Conservation (phyloP, 2,329 filamentous ascomycete genomes). For the Calonectria pauciramosa region DNA sequence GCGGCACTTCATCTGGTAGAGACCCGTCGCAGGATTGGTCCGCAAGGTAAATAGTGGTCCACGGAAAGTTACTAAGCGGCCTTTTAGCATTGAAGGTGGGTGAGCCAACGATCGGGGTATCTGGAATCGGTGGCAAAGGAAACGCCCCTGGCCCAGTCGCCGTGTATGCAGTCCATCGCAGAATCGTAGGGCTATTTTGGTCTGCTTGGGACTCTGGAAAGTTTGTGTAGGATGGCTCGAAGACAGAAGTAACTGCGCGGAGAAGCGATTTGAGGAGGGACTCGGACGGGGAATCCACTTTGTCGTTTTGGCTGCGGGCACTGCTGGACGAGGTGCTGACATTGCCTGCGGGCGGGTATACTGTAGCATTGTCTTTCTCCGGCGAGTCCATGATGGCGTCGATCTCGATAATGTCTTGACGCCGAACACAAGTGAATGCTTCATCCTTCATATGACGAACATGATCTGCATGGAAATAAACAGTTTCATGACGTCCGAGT, state of each 20-base stretch:
- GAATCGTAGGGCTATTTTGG: slow-evolving; percentile 55
- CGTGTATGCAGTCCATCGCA: slow-evolving; percentile 67
- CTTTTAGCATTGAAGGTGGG: slow-evolving; percentile 57
- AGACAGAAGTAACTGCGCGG: slow-evolving; percentile 61
- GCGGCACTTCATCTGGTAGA: slow-evolving; percentile 64
- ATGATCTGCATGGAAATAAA: slow-evolving; percentile 83
- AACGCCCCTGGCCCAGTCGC: slow-evolving; percentile 72
- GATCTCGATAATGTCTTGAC: slow-evolving; percentile 80
- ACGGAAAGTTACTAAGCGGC: slow-evolving; percentile 67
- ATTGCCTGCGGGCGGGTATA: slow-evolving; percentile 30
- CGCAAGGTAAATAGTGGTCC: slow-evolving; percentile 79
- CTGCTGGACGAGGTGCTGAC: slow-evolving; percentile 31
- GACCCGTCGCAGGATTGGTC: slow-evolving; percentile 75
- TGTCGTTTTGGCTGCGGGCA: slow-evolving; percentile 21
- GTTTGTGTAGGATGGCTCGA: slow-evolving; percentile 51
- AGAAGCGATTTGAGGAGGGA: slow-evolving; percentile 64
- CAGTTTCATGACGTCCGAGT: slow-evolving; percentile 88
- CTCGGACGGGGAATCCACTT: slow-evolving; percentile 43
- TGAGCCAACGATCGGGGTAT: slow-evolving; percentile 63
- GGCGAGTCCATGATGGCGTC: slow-evolving; percentile 65
- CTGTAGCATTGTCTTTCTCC: slow-evolving; percentile 44
- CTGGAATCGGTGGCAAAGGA: slow-evolving; percentile 75
- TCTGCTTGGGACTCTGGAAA: slow-evolving; percentile 47
- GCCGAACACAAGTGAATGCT: slow-evolving; percentile 84
- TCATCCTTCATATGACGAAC: slow-evolving; percentile 84